Percentiles rank a stretch among this genome's conserved stretches.
These are phyloP conservation scores for Mortierella hygrophila DNA, from an alignment of 192 early-diverging fungal genomes.

Conservation along the genomic window DNA sequence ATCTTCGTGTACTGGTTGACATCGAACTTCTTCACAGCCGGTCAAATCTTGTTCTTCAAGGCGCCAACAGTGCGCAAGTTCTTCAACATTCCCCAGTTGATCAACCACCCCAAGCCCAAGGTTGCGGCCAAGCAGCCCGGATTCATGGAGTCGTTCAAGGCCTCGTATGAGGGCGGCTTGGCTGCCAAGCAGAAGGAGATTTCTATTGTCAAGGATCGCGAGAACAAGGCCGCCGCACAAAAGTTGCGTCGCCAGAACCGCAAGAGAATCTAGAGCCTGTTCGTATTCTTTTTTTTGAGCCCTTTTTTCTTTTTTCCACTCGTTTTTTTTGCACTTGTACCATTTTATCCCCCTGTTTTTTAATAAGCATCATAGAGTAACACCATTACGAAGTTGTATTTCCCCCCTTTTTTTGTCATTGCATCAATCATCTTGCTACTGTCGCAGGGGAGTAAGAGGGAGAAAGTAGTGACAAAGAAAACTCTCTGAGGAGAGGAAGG, in stretches of 20 bases:
- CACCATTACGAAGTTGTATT: no score
- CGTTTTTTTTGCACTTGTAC: not conserved
- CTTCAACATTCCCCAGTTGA: slow-evolving; percentile 71
- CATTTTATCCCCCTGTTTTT: slow-evolving; percentile 1
- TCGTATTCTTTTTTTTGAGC: not conserved
- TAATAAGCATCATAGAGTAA: slow-evolving; percentile 8
- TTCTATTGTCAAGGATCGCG: slow-evolving; percentile 33
- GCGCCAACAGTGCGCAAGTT: slow-evolving; percentile 64
- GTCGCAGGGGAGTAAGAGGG: not conserved
- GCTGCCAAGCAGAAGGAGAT: slow-evolving; percentile 48
- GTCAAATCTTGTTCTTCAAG: slow-evolving; percentile 78
- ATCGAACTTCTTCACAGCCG: slow-evolving; percentile 77
- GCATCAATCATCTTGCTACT: not conserved
- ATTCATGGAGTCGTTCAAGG: slow-evolving; percentile 66
- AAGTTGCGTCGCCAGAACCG: slow-evolving; percentile 55
- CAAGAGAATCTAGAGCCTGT: slow-evolving; percentile 37
- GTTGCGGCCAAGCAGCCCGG: slow-evolving; percentile 48
- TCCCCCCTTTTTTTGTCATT: not conserved
- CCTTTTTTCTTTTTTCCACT: not conserved
- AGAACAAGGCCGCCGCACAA: slow-evolving; percentile 45
- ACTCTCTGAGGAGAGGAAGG: not conserved
- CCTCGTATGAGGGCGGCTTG: slow-evolving; percentile 49
- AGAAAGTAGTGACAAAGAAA: not conserved
- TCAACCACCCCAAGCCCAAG: slow-evolving; percentile 58
- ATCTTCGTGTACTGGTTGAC: slow-evolving; percentile 91